A percentile compares a stretch with the other conserved stretches of the same genome.
Evolutionary conservation across 257 asterid genomes (phyloP).

Genomic region (Petunia secreta): DNA sequence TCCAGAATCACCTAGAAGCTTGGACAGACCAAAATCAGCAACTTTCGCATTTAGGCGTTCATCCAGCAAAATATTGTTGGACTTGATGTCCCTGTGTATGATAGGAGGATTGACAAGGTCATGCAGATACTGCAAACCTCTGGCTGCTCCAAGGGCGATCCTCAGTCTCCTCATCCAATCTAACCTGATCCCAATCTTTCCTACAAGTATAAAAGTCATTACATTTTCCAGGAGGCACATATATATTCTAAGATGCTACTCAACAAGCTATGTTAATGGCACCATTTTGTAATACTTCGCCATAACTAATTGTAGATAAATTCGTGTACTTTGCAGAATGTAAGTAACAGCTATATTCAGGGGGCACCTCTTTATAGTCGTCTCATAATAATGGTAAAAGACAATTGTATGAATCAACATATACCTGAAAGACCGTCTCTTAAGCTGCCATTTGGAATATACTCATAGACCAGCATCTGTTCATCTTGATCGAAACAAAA

Average conservation of each 20-base stretch:
- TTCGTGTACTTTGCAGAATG: neutral
- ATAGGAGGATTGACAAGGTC: slow-evolving; percentile 90
- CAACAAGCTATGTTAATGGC: neutral
- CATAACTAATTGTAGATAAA: no score
- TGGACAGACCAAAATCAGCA: slow-evolving; percentile 95
- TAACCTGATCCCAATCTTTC: slow-evolving; percentile 73
- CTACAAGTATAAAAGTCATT: slow-evolving; percentile 38
- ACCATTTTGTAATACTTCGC: neutral
- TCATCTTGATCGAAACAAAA: slow-evolving; percentile 83
- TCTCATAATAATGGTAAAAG: neutral
- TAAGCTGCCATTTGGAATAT: slow-evolving; percentile 72
- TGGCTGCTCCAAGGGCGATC: slow-evolving; percentile 82
- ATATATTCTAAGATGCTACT: no score
- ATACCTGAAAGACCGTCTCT: slow-evolving; percentile 85
- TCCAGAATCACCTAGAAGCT: slow-evolving; percentile 63
- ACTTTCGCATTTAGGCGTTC: slow-evolving; percentile 80
- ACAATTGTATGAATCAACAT: slow-evolving; percentile 15
- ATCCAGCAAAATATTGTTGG: slow-evolving; percentile 79
- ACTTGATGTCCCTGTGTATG: slow-evolving; percentile 89
- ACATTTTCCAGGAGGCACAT: neutral
- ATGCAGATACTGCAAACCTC: slow-evolving; percentile 87
- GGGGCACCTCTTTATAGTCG: neutral
- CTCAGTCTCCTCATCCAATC: slow-evolving; percentile 88
- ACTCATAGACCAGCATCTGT: slow-evolving; percentile 84
- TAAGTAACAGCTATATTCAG: neutral